Evolutionary conservation across 2,329 filamentous ascomycete species (phyloP), one percentile per base, ranked within the genome.

Genomic region (Fusarium anthophilum): DNA sequence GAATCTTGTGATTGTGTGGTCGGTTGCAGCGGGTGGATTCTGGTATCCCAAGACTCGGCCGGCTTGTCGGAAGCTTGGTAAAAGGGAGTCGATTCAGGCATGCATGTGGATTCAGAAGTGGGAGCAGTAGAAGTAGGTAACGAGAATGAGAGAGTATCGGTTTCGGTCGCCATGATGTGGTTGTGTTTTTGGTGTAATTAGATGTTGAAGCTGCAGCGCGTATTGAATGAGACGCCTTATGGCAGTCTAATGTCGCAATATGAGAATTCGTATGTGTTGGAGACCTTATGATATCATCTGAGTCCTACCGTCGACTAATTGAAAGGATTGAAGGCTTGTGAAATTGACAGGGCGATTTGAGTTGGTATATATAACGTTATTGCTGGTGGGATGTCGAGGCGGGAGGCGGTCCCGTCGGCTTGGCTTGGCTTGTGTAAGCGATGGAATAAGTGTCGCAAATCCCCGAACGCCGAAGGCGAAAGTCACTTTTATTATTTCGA

Each of bases 51-150:
- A 8, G 32, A 81, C 59, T 80, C 79, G 61, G 70, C 60, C 18
- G 74, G 32, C 32, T 35, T 35, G 32, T 70, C 67, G 26, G 66
- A 69, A 26, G 69, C 59, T 20, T 73, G 65, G 53, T 69, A 69
- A 26, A 70, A 72, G 17, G 74, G 70, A 45, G 57, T 64, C 44
- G 63, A 39, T 44, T 54, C 73, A 66, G 73, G 78, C 57, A 76
- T 69, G 67, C 79, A 80, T 68, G 78, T 74, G 28, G 78, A 79
- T 58, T 77, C 77, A 43, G 78, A 72, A 63, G 81, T 80, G 26
- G 81, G 77, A 30, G 77, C 79, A 22, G 80, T 81, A 43, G 79
- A 80, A 15, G 80, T 78, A 22, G 79, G 79, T 35, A 81, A 65
- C 53, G 78, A 81, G 44, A 80, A 66, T 9, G 79, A 81, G 39